Evolutionary conservation across 2,329 filamentous ascomycete species (phyloP).

Genomic region (Claviceps arundinis): DNA sequence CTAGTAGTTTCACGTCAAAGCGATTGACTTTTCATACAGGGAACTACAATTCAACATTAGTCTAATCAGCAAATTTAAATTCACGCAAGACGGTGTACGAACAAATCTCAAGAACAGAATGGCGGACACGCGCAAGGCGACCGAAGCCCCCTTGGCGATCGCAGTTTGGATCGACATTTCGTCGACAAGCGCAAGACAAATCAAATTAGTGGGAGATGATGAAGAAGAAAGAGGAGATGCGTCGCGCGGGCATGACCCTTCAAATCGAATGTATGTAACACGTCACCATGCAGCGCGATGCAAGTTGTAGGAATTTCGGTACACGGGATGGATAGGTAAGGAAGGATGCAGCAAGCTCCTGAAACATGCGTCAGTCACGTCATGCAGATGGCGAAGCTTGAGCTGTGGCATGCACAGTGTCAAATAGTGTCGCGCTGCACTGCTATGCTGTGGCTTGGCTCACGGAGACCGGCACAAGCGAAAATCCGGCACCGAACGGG

Average conservation of each 20-base stretch:
- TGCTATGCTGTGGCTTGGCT: neutral
- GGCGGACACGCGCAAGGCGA: conserved; percentile 22
- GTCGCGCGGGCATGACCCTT: neutral
- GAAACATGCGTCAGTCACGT: conserved; percentile 2
- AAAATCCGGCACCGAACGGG: conserved; percentile 13
- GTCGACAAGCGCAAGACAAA: neutral
- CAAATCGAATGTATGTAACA: neutral
- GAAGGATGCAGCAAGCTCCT: neutral
- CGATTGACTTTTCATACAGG: conserved; percentile 16
- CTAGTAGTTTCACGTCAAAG: neutral
- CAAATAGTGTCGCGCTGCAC: too few species aligned
- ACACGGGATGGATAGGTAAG: neutral
- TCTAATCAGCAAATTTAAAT: neutral
- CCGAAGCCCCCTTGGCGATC: conserved; percentile 22
- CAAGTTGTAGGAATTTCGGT: neutral
- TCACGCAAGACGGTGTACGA: conserved; percentile 7
- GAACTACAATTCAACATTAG: conserved; percentile 17
- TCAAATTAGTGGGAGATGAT: neutral
- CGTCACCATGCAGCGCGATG: neutral
- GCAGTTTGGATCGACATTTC: conserved; percentile 15
- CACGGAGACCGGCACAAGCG: conserved; percentile 5
- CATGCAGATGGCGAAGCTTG: neutral
- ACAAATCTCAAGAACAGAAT: conserved; percentile 26
- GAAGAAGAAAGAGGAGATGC: neutral
- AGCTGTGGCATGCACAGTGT: neutral